Evolutionary conservation across 192 early-diverging fungal genomes (phyloP).

Genomic region (Irineochytrium annulatum): DNA sequence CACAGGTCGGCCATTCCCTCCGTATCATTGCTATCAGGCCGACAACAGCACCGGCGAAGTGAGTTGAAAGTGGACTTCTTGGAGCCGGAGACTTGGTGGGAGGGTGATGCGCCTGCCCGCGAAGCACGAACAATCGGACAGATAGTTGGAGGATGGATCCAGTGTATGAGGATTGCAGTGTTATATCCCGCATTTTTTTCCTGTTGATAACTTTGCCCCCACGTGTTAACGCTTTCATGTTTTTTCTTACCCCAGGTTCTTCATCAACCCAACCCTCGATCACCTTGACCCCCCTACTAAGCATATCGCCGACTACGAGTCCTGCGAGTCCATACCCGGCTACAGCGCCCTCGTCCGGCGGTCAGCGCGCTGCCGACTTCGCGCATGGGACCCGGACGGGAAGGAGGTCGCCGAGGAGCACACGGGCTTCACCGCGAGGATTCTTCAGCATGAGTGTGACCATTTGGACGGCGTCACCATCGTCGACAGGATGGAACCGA

Average conservation of each 20-base stretch:
- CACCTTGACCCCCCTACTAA: slow-evolving; percentile 18
- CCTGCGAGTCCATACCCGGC: slow-evolving; percentile 42
- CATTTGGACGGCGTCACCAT: slow-evolving; percentile 44
- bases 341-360: slow-evolving; percentile 44
- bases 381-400: slow-evolving; percentile 33
- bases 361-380: slow-evolving; percentile 2
- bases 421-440: slow-evolving; percentile 29
- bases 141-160: too few species aligned
- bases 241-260: slow-evolving; percentile 42
- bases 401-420: slow-evolving; percentile 20
- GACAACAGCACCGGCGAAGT: too few species aligned
- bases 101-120: too few species aligned
- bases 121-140: too few species aligned
- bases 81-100: too few species aligned
- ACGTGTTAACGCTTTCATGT: too few species aligned
- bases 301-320: slow-evolving; percentile 40
- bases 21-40: slow-evolving; percentile 44
- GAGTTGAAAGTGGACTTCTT: too few species aligned
- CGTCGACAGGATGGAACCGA: slow-evolving; percentile 38
- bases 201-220: too few species aligned
- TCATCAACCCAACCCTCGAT: slow-evolving; percentile 43
- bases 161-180: too few species aligned
- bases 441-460: slow-evolving; percentile 51
- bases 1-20: slow-evolving; percentile 43
- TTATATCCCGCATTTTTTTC: too few species aligned